phyloP scores from a whole-genome alignment of 441 rosid genomes.

The Lepidium campestre region DNA sequence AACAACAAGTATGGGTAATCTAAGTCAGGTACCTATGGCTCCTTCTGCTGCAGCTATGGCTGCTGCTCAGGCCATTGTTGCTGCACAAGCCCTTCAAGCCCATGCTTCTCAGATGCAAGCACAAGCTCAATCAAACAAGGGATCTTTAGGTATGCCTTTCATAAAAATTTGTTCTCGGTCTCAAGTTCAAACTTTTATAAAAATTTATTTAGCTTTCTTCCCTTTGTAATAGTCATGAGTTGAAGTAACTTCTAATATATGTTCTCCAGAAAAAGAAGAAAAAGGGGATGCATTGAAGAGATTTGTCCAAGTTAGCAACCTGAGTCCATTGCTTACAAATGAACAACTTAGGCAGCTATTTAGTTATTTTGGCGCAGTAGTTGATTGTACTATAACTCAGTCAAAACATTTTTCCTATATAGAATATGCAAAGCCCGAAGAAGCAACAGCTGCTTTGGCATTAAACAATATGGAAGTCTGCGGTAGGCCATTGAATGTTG shows the following conservation, averaged over 20 bases:
- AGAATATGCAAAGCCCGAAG: constrained; percentile 87
- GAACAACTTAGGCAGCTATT: constrained; percentile 96
- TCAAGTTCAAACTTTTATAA: not conserved
- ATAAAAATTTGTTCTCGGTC: not conserved
- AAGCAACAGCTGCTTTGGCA: constrained; percentile 90
- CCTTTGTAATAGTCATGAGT: constrained; percentile 1
- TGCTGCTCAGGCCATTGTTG: constrained; percentile 99
- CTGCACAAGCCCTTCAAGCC: constrained; percentile 98
- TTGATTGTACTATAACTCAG: constrained; percentile 77
- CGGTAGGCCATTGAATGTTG: constrained; percentile 88
- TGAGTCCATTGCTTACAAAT: constrained; percentile 83
- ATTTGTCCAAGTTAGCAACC: constrained; percentile 96
- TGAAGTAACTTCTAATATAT: constrained; percentile 32
- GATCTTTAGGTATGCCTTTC: constrained; percentile 50
- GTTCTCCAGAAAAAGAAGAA: constrained; percentile 52
- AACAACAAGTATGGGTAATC: constrained; percentile 77
- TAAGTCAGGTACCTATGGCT: constrained; percentile 96
- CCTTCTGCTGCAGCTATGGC: constrained; percentile 99
- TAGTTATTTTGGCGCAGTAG: constrained; percentile 90
- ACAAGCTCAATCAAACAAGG: constrained; percentile 66
- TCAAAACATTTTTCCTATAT: constrained; percentile 91
- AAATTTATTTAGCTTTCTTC: not conserved
- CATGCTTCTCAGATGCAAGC: constrained; percentile 96
- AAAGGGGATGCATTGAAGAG: constrained; percentile 68
- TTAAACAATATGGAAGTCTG: constrained; percentile 95